phyloP scores from a whole-genome alignment of 2,329 filamentous ascomycete genomes.

The Pseudopyrenochaeta lycopersici region DNA sequence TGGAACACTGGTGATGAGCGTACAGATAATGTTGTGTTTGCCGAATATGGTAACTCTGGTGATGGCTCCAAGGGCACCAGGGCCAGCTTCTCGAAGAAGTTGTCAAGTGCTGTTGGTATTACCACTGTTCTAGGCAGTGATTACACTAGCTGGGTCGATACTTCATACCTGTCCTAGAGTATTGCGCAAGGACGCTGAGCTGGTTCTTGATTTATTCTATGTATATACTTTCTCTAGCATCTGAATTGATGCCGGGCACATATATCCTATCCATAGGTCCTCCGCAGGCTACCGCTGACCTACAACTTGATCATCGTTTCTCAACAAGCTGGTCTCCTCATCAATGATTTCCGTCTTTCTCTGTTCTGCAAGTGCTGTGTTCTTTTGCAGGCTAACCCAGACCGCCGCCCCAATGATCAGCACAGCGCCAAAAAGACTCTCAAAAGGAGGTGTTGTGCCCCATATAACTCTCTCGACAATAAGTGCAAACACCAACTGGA shows the following conservation, averaged over 20 bases:
- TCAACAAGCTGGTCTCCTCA: constrained; percentile 34
- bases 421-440: constrained; percentile 33
- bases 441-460: constrained; percentile 38
- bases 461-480: constrained; percentile 68
- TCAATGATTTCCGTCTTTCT: constrained; percentile 17
- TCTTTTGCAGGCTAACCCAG: constrained; percentile 37
- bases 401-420: constrained; percentile 38
- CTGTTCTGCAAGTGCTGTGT: constrained; percentile 8
- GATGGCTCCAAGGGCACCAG: constrained; percentile 63
- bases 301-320: constrained; percentile 2
- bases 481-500: constrained; percentile 72
- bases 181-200: too few relatives aligned
- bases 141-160: constrained; percentile 43
- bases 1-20: constrained; percentile 63
- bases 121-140: constrained; percentile 54
- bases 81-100: constrained; percentile 58
- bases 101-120: constrained; percentile 55
- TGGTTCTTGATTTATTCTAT: not conserved
- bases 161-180: constrained; percentile 35
- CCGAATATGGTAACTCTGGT: constrained; percentile 69
- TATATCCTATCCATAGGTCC: too few relatives aligned
- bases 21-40: constrained; percentile 64
- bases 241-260: too few relatives aligned
- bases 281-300: not conserved
- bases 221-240: constrained; percentile 6